Evolutionary conservation across 306 rosid genomes (phyloP), one percentile per base, ranked within the genome.

Genomic region (Dryas alaskensis): DNA sequence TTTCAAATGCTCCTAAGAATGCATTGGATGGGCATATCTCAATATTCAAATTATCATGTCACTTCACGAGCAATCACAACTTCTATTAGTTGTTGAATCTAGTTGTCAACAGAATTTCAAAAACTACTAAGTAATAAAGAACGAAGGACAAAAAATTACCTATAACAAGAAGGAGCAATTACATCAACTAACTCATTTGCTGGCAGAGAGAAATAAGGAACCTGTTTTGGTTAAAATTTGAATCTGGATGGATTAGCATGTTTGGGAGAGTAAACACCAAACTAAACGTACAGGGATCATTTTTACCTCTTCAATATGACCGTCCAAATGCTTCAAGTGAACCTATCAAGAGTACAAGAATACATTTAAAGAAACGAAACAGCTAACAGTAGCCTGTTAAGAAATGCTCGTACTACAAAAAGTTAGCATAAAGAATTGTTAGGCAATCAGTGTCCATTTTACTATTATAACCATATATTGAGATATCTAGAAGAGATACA

Each of bases 131-230:
- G 13, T 43, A 42, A 51, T 48, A 69, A 0, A 60, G 46, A 43
- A 51, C 51, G 66, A 60, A 65, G 52, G 57, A 61, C 47, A 58
- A 52, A 40, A 16, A 73, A 57, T 80, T 80, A 93, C 98, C 98
- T 93, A 79, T 91, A 93, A 85, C 98, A 93, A 82, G 98, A 93
- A 63, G 97, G 98, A 68, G 98, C 98, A 74, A 93, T 93, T 75
- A 93, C 98, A 77, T 93, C 98, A 62, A 91, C 96, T 75, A 93
- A 92, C 17, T 93, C 97, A 87, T 93, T 93, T 76, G 98, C 97
- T 19, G 98, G 98, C 66, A 93, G 91, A 74, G 92, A 89, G 92
- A 93, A 93, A 89, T 93, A 93, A 62, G 98, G 98, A 80, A 93
- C 96, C 98, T 93, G 96, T 73, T 78, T 58, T 60, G 78, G 84